A percentile compares a stretch with the other conserved stretches of the same genome.
phyloP scores from a whole-genome alignment of 1,284 basidiomycete species.

The Vanrija sp. region DNA sequence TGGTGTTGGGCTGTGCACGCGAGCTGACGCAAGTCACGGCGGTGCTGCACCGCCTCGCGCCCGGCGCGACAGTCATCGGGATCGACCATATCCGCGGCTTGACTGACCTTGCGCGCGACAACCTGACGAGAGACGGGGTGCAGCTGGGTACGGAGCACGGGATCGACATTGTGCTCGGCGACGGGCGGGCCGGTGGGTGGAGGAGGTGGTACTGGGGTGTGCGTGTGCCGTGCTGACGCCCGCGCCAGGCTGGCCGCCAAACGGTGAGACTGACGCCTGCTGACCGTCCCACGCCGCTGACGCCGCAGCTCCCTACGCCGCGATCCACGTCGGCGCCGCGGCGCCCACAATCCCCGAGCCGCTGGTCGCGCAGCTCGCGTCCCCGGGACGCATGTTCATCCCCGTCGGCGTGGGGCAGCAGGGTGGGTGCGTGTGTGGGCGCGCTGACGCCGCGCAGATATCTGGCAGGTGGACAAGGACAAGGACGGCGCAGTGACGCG shows the following conservation, averaged over 20 bases:
- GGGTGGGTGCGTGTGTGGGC: conserved; percentile 19
- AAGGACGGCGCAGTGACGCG: conserved; percentile 63
- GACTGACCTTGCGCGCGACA: conserved; percentile 64
- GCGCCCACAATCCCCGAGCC: conserved; percentile 68
- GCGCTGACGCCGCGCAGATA: conserved; percentile 51
- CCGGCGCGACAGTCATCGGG: conserved; percentile 68
- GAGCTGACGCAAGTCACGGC: conserved; percentile 50
- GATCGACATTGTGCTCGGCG: conserved; percentile 61
- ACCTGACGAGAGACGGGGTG: conserved; percentile 65
- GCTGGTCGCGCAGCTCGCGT: conserved; percentile 75
- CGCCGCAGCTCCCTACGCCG: conserved; percentile 67
- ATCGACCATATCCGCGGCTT: conserved; percentile 87
- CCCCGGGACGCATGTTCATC: conserved; percentile 88
- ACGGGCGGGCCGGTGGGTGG: conserved; percentile 68
- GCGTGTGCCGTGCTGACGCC: not conserved
- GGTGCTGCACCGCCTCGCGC: conserved; percentile 66
- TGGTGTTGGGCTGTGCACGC: conserved; percentile 9
- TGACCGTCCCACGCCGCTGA: too few relatives aligned
- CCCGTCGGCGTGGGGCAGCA: conserved; percentile 66
- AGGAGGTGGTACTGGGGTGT: not conserved
- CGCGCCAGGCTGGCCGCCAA: conserved; percentile 10
- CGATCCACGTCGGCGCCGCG: conserved; percentile 93
- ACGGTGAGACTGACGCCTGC: conserved; percentile 8
- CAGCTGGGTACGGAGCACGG: conserved; percentile 8
- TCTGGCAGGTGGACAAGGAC: conserved; percentile 79